Conservation (phyloP, 2,329 filamentous ascomycete species). For the Cytospora piceae region DNA sequence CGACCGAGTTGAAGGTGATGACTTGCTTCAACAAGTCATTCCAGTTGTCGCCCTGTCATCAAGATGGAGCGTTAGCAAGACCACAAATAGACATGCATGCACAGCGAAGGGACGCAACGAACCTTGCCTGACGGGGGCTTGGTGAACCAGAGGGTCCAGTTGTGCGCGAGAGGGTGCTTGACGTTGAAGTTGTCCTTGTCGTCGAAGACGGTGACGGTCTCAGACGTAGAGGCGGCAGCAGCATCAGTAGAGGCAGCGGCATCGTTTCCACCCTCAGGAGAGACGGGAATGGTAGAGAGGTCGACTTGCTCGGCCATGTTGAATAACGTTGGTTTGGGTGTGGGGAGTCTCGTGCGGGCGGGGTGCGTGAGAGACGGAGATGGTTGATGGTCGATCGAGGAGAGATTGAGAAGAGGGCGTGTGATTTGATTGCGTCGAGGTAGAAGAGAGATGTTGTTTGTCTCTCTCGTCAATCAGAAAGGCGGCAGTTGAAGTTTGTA, state of each 20-base stretch:
- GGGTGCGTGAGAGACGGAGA: background rate
- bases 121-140: conserved; percentile 97
- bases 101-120: conserved; percentile 36
- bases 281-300: conserved; percentile 69
- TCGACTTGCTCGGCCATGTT: conserved; percentile 63
- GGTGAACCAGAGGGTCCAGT: conserved; percentile 99
- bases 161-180: conserved; percentile 96
- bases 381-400: conserved; percentile 15
- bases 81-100: conserved; percentile 29
- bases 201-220: conserved; percentile 93
- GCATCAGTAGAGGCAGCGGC: conserved; percentile 52
- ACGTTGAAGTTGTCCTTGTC: conserved; percentile 99
- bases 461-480: background rate
- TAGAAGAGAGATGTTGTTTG: background rate
- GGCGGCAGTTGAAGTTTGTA: background rate
- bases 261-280: conserved; percentile 63
- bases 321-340: conserved; percentile 1
- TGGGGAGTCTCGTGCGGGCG: conserved; percentile 5
- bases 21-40: conserved; percentile 97
- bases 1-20: conserved; percentile 96
- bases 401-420: background rate
- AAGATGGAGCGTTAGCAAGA: conserved; percentile 33
- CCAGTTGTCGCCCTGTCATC: conserved; percentile 90
- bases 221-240: conserved; percentile 52
- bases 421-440: background rate